Evolutionary conservation across 2,329 filamentous ascomycete genomes (phyloP).

Genomic region (Cercospora citrullina): DNA sequence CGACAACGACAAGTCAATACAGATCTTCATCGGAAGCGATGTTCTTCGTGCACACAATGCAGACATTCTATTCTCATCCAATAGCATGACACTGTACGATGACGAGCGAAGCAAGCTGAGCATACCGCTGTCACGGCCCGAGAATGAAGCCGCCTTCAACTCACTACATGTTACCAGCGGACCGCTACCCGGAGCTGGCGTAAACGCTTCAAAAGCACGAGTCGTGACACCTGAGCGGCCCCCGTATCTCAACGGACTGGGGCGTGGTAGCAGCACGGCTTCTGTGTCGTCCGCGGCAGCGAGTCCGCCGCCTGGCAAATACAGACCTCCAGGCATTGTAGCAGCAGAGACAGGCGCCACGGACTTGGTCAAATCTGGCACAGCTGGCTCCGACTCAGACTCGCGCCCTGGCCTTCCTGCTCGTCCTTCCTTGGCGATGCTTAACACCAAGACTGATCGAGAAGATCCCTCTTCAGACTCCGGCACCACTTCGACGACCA

Average conservation of each 20-base stretch:
- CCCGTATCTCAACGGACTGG: conserved; percentile 38
- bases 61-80: conserved; percentile 88
- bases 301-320: conserved; percentile 35
- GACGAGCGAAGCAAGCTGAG: conserved; percentile 83
- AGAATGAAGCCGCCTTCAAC: conserved; percentile 80
- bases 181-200: conserved; percentile 3
- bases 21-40: conserved; percentile 89
- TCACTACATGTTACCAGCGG: conserved; percentile 64
- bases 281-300: conserved; percentile 30
- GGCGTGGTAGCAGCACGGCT: conserved; percentile 32
- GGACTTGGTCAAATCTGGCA: conserved; percentile 29
- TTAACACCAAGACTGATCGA: conserved; percentile 29
- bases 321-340: conserved; percentile 34
- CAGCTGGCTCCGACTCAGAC: conserved; percentile 29
- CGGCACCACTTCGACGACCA: conserved; percentile 18
- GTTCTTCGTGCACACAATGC: conserved; percentile 81
- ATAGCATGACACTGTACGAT: conserved; percentile 82
- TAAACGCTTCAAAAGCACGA: conserved; percentile 51
- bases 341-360: conserved; percentile 25
- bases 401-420: conserved; percentile 27
- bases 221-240: conserved; percentile 5
- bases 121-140: conserved; percentile 87
- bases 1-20: conserved; percentile 63
- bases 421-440: conserved; percentile 30
- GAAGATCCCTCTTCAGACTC: conserved; percentile 22